These are phyloP conservation scores for Chaetomidium leptoderma DNA, from an alignment of 495 filamentous ascomycete genomes.

Conservation along the genomic window DNA sequence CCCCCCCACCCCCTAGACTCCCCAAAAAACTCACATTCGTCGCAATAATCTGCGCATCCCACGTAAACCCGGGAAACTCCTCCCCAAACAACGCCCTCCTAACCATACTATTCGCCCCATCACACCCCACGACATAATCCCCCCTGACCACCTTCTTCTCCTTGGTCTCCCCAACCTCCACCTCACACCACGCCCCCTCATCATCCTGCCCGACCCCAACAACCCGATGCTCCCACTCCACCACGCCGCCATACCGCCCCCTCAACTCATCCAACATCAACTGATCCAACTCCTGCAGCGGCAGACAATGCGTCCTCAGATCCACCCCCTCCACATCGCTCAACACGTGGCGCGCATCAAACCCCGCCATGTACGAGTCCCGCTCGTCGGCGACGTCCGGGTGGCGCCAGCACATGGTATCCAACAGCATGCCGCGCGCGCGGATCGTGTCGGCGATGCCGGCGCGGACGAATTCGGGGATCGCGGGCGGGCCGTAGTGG, in stretches of 20 bases:
- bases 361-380: conserved; percentile 1
- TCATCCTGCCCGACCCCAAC: conserved; percentile 42
- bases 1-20: too few relatives aligned
- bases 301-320: conserved; percentile 35
- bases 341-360: conserved; percentile 13
- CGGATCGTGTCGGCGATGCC: conserved; percentile 53
- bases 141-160: conserved; percentile 41
- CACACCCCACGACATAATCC: conserved; percentile 53
- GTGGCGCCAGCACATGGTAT: conserved; percentile 49
- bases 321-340: conserved; percentile 27
- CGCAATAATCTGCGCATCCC: conserved; percentile 56
- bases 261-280: conserved; percentile 49
- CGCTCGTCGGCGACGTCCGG: neutral
- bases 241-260: conserved; percentile 27
- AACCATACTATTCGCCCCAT: conserved; percentile 55
- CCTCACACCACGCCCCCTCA: conserved; percentile 47
- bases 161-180: conserved; percentile 35
- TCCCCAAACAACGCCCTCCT: conserved; percentile 54
- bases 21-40: conserved; percentile 50
- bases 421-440: conserved; percentile 44
- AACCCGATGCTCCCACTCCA: conserved; percentile 46
- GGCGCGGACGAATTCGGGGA: conserved; percentile 52
- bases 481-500: conserved; percentile 50
- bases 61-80: conserved; percentile 55
- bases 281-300: conserved; percentile 35